These are phyloP conservation scores for Digitaria exilis DNA, from an alignment of 202 grass and related monocot species.

Conservation along the genomic window DNA sequence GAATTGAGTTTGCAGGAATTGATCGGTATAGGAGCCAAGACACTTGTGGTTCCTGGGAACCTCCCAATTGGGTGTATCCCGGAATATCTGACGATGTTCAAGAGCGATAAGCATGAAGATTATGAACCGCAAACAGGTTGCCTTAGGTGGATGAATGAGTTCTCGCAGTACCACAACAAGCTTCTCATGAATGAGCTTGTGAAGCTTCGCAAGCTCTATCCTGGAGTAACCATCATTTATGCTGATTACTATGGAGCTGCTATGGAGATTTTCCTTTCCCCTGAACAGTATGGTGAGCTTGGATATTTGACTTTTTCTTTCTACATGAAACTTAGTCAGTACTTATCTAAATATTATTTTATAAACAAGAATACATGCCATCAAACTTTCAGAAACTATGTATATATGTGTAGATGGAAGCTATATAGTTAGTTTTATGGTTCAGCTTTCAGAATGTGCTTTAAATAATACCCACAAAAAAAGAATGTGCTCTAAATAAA, in stretches of 20 bases:
- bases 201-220: conserved; percentile 51
- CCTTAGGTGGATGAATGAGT: conserved; percentile 64
- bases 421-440: neutral
- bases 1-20: conserved; percentile 57
- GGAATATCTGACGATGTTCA: conserved; percentile 49
- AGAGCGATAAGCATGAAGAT: conserved; percentile 54
- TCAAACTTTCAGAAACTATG: neutral
- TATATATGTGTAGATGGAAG: neutral
- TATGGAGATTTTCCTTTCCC: conserved; percentile 56
- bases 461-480: too few relatives aligned
- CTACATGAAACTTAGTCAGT: neutral
- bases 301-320: neutral
- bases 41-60: conserved; percentile 61
- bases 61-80: conserved; percentile 70
- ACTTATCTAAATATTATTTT: neutral
- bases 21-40: conserved; percentile 58
- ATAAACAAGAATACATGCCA: neutral
- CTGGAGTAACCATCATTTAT: conserved; percentile 54
- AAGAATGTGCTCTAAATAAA: neutral
- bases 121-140: conserved; percentile 67
- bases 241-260: conserved; percentile 66
- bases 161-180: conserved; percentile 64
- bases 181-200: conserved; percentile 47
- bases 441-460: neutral
- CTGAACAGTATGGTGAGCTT: conserved; percentile 58